Evolutionary conservation across 163 green algal genomes (phyloP).

Genomic region (Chlorella variabilis): DNA sequence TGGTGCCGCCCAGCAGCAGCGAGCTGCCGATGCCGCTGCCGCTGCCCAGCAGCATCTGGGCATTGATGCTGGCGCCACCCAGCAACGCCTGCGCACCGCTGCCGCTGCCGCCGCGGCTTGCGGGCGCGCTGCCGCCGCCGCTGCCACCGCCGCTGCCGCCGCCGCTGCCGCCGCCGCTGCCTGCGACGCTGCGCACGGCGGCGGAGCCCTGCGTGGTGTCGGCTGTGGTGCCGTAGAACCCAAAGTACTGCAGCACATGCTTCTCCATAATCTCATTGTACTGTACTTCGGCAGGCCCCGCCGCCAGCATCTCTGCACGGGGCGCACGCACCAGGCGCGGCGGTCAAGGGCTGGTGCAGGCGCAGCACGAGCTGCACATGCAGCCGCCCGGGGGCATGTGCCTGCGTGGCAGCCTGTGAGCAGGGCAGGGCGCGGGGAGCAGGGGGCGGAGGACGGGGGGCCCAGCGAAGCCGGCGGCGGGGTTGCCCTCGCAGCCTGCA

Average conservation of each 20-base stretch:
- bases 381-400: too few relatives aligned
- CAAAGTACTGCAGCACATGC: conserved; percentile 27
- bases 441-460: too few relatives aligned
- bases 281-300: not conserved
- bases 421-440: too few relatives aligned
- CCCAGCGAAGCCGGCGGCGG: too few relatives aligned
- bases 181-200: not conserved
- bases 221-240: conserved; percentile 5
- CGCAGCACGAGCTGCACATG: too few relatives aligned
- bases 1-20: conserved; percentile 10
- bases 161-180: not conserved
- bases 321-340: too few relatives aligned
- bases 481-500: too few relatives aligned
- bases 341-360: too few relatives aligned
- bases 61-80: not conserved
- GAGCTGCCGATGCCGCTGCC: not conserved
- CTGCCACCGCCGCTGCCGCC: not conserved
- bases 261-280: conserved; percentile 21
- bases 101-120: not conserved
- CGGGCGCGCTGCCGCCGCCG: not conserved
- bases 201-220: not conserved
- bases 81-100: not conserved
- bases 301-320: conserved; percentile 24
- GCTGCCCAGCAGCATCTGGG: not conserved
- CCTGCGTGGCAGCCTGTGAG: too few relatives aligned